Conservation (phyloP, 192 early-diverging fungal genomes). For the Globomyces pollinis-pini region DNA sequence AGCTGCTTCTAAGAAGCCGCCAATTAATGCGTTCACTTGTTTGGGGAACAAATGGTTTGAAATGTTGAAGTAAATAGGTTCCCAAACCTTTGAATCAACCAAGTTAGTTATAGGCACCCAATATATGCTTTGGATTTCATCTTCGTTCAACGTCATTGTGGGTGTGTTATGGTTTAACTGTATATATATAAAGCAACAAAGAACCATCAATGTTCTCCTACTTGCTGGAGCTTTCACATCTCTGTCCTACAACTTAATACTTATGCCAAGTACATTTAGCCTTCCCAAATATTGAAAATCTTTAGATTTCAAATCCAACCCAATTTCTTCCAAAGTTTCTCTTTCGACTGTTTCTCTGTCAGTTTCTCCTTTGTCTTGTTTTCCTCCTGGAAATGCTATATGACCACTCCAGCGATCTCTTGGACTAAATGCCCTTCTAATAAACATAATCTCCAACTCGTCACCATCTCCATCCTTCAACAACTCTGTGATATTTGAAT, state of each 20-base stretch:
- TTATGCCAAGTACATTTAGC: too few relatives aligned
- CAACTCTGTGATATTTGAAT: not conserved
- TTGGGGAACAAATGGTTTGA: not conserved
- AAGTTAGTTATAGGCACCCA: slow-evolving; percentile 4
- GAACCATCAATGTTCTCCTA: not conserved
- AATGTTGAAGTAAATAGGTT: not conserved
- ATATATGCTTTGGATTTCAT: not conserved
- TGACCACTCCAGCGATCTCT: slow-evolving; percentile 3
- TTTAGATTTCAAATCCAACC: not conserved
- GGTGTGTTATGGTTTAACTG: not conserved
- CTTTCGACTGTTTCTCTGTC: not conserved
- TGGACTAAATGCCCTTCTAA: slow-evolving; percentile 1
- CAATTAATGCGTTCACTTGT: not conserved
- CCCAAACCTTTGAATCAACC: not conserved
- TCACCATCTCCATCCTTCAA: not conserved
- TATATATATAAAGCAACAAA: slow-evolving; percentile 11
- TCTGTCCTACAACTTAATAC: too few relatives aligned
- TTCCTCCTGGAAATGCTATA: slow-evolving; percentile 12
- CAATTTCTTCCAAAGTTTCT: slow-evolving; percentile 7
- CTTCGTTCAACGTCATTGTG: not conserved
- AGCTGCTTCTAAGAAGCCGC: not conserved
- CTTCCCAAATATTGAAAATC: slow-evolving; percentile 2
- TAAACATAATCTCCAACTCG: slow-evolving; percentile 3
- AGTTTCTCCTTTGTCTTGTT: not conserved
- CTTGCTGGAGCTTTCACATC: slow-evolving; percentile 6